Conservation (phyloP, 371 early-diverging fungal species). For the Nosema muscidifuracis region DNA sequence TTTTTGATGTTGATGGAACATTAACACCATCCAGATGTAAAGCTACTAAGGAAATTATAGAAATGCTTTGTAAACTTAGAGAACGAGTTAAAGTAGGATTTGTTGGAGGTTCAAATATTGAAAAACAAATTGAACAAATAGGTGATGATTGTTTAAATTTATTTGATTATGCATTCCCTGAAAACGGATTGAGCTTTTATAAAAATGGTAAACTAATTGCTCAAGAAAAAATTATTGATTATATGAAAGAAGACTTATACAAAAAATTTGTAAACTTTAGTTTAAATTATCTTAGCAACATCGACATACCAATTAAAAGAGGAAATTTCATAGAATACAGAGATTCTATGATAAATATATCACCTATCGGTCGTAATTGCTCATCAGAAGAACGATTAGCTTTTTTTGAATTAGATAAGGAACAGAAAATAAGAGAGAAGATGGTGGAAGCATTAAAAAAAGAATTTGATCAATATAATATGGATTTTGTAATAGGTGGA, state of each 20-base stretch:
- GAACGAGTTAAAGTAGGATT: slow-evolving; percentile 87
- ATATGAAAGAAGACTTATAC: slow-evolving; percentile 90
- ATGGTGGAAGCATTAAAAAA: slow-evolving; percentile 75
- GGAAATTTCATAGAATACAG: slow-evolving; percentile 98
- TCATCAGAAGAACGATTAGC: slow-evolving; percentile 77
- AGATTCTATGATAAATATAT: slow-evolving; percentile 96
- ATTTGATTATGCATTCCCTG: slow-evolving; percentile 94
- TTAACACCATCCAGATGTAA: slow-evolving; percentile 72
- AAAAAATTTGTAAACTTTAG: slow-evolving; percentile 80
- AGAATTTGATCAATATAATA: slow-evolving; percentile 75
- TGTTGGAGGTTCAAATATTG: slow-evolving; percentile 93
- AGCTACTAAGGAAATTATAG: slow-evolving; percentile 70
- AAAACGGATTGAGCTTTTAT: slow-evolving; percentile 94
- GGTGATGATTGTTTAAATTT: slow-evolving; percentile 73
- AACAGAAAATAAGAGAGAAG: slow-evolving; percentile 66
- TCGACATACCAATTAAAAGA: slow-evolving; percentile 71
- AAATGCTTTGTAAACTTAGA: slow-evolving; percentile 72
- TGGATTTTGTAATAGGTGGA: slow-evolving; percentile 94
- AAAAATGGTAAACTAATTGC: slow-evolving; percentile 66
- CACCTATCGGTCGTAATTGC: slow-evolving; percentile 96
- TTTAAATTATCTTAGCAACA: slow-evolving; percentile 81
- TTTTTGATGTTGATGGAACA: slow-evolving; percentile 99
- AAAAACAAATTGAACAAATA: slow-evolving; percentile 93
- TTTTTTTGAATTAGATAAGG: slow-evolving; percentile 82
- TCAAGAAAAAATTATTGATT: slow-evolving; percentile 76